A percentile compares a stretch with the other conserved stretches of the same genome.
These are phyloP conservation scores for Exophiala aquamarina DNA, from an alignment of 2,329 filamentous ascomycete genomes.

Conservation along the genomic window DNA sequence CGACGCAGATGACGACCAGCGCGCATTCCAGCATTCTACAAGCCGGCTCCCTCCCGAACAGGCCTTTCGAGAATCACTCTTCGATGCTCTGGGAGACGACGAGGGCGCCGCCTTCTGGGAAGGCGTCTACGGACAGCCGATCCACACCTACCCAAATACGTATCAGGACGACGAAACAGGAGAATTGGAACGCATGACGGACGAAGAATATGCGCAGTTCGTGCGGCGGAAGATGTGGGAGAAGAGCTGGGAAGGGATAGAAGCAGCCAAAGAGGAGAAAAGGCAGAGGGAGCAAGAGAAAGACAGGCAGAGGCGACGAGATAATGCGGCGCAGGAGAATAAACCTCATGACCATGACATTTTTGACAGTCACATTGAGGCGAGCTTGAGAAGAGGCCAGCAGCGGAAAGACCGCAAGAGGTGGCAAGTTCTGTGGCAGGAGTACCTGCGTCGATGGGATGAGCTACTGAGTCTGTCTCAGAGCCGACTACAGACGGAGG, in stretches of 20 bases:
- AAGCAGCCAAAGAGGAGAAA: slow-evolving; percentile 70
- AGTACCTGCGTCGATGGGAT: slow-evolving; percentile 67
- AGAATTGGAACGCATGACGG: slow-evolving; percentile 78
- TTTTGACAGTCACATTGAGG: slow-evolving; percentile 66
- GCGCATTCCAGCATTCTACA: slow-evolving; percentile 3
- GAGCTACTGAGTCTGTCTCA: slow-evolving; percentile 36
- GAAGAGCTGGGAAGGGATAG: slow-evolving; percentile 79
- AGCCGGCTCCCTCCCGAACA: slow-evolving; percentile 62
- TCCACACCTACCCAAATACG: slow-evolving; percentile 71
- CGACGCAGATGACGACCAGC: slow-evolving; percentile 7
- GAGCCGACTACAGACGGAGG: slow-evolving; percentile 14
- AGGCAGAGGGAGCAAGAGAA: slow-evolving; percentile 52
- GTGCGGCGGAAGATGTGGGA: slow-evolving; percentile 94
- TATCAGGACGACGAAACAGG: slow-evolving; percentile 50
- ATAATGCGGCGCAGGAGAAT: slow-evolving; percentile 29
- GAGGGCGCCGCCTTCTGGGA: slow-evolving; percentile 96
- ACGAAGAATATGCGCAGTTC: slow-evolving; percentile 86
- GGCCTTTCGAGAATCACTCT: slow-evolving; percentile 89
- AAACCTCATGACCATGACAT: slow-evolving; percentile 26
- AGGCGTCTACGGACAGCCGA: slow-evolving; percentile 90
- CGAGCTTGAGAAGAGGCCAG: slow-evolving; percentile 66
- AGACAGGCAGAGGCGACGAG: slow-evolving; percentile 45
- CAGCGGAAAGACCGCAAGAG: slow-evolving; percentile 57
- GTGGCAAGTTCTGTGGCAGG: slow-evolving; percentile 63
- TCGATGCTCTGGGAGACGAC: slow-evolving; percentile 95